Evolutionary conservation across 257 asterid species (phyloP), one percentile per base, ranked within the genome.

Genomic region (Solanum chiquidenum): DNA sequence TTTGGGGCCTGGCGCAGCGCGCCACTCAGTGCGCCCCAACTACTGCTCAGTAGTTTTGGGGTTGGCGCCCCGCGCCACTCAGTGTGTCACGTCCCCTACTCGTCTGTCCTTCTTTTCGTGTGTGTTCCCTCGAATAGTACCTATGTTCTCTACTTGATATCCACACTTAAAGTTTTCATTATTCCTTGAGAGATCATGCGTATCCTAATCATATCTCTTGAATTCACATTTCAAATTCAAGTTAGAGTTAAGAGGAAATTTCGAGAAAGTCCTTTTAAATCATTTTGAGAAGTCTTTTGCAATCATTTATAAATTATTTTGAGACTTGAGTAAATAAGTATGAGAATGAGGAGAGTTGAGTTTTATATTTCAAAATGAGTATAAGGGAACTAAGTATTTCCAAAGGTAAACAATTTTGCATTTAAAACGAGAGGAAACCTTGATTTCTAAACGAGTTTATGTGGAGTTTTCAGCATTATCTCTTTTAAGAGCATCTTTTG

Each of bases 21-120:
- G 0, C 10, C 4, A 52, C 9, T 18, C 10, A 52, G 0, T 18
- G n/a, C 0, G 1, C 20, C 20, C 62, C 0, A 55, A 55, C 62
- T 55, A 55, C 1, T 55, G 0, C 0, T 1, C 62, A 55, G 10
- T 55, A 55, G 2, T 46, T 13, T 46, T 46, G 6, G 20, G 55
- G 55, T 7, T 46, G 55, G 55, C 6, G 2, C 55, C 6, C 6
- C 16, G 7, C 2, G 7, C 20, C 55, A 46, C 20, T 46, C 7
- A 46, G 6, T 46, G 55, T 4, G 55, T 46, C 55, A 46, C 20
- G 55, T 12, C 55, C 20, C 55, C 55, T 46, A 46, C 55, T 7
- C 7, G 3, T 13, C 55, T 4, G 18, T 46, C 55, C 3, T 46
- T 46, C 20, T 52, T 52, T 55, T 18, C 3, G 62, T 55, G n/a